These are phyloP conservation scores for Candolleomyces eurysporus DNA, from an alignment of 768 basidiomycete genomes.

Conservation along the genomic window DNA sequence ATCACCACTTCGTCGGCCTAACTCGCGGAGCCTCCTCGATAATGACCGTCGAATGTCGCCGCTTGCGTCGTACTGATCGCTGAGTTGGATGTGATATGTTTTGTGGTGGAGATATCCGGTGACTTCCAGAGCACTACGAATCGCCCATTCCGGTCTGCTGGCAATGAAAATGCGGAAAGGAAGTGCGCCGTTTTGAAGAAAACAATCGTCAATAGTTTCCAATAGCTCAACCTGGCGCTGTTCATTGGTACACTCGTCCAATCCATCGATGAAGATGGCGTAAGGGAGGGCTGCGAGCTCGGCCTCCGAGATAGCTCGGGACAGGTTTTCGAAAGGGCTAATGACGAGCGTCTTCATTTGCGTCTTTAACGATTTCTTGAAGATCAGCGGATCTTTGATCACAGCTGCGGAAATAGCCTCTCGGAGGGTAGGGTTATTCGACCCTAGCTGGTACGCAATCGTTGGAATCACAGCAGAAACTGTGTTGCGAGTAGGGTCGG, in stretches of 20 bases:
- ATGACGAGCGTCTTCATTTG: conserved; percentile 9
- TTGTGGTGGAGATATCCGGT: neutral
- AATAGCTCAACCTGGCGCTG: neutral
- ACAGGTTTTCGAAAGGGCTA: neutral
- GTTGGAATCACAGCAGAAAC: conserved; percentile 5
- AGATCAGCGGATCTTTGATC: neutral
- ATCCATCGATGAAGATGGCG: conserved; percentile 9
- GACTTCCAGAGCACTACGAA: neutral
- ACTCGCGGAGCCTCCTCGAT: neutral
- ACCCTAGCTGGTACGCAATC: conserved; percentile 11
- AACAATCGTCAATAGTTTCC: neutral
- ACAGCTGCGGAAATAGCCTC: neutral
- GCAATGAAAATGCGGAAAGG: neutral
- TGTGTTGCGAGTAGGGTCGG: neutral
- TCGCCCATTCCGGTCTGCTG: neutral
- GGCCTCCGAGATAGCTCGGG: neutral
- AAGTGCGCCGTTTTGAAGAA: neutral
- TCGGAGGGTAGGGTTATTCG: neutral
- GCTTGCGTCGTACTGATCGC: neutral
- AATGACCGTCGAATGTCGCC: neutral
- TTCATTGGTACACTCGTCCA: conserved; percentile 14
- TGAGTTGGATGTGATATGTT: neutral
- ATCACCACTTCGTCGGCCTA: neutral
- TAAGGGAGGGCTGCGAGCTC: neutral
- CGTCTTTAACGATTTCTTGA: neutral